phyloP scores from a whole-genome alignment of 2,329 filamentous ascomycete species.

The Fonsecaea multimorphosa region DNA sequence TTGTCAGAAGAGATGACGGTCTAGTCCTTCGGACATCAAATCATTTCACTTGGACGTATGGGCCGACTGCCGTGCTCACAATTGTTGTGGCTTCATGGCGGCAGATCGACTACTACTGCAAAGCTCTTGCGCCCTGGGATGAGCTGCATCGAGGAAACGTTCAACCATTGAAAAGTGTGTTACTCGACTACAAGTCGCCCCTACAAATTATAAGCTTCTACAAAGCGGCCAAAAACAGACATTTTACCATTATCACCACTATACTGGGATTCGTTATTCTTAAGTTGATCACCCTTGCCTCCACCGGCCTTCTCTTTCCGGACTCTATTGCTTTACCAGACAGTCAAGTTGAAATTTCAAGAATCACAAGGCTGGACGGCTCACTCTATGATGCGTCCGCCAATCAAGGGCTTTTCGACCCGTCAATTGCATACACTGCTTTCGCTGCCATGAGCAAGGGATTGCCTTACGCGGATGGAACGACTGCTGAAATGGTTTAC shows the following conservation, averaged over 20 bases:
- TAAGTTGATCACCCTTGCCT: constrained; percentile 37
- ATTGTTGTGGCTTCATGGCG: constrained; percentile 42
- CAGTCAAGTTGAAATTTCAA: background rate
- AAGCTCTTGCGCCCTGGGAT: constrained; percentile 42
- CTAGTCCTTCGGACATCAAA: constrained; percentile 28
- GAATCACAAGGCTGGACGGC: constrained; percentile 24
- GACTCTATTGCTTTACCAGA: constrained; percentile 23
- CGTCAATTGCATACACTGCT: constrained; percentile 31
- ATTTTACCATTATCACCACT: constrained; percentile 39
- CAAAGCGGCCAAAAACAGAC: constrained; percentile 39
- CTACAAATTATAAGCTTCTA: constrained; percentile 40
- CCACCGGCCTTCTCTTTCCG: constrained; percentile 43
- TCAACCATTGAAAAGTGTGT: constrained; percentile 35
- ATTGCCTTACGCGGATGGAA: constrained; percentile 19
- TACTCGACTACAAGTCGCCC: constrained; percentile 45
- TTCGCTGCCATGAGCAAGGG: constrained; percentile 24
- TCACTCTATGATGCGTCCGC: constrained; percentile 20
- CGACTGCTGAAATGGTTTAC: constrained; percentile 18
- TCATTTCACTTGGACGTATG: constrained; percentile 38
- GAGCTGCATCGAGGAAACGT: constrained; percentile 36
- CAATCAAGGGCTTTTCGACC: constrained; percentile 17
- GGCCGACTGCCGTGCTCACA: constrained; percentile 41
- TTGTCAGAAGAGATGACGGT: constrained; percentile 17
- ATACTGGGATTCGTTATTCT: constrained; percentile 41
- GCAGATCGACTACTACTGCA: constrained; percentile 44